Evolutionary conservation across 2,329 filamentous ascomycete species (phyloP).

Genomic region (Cordyceps cicadae): DNA sequence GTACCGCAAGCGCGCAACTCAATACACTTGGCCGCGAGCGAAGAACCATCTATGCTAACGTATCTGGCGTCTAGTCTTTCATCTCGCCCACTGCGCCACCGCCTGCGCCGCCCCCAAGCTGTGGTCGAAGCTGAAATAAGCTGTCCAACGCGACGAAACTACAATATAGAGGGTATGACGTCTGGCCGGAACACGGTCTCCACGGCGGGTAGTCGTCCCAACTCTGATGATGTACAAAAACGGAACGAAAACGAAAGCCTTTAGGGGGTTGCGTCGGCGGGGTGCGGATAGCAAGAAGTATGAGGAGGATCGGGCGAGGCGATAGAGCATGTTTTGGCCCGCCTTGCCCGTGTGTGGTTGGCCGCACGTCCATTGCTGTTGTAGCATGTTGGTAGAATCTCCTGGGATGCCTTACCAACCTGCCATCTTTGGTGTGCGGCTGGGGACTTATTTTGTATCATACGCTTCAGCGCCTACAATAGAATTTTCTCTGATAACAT

Average conservation of each 20-base stretch:
- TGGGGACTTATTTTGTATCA: constrained; percentile 11
- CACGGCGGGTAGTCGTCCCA: not conserved
- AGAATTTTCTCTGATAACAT: constrained; percentile 11
- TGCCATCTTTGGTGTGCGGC: constrained; percentile 1
- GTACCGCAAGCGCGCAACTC: not conserved
- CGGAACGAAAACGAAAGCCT: not conserved
- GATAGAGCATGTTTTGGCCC: not conserved
- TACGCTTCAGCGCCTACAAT: constrained; percentile 14
- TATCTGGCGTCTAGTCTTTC: constrained; percentile 66
- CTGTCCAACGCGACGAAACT: not conserved
- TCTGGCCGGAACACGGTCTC: not conserved
- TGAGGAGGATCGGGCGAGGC: not conserved
- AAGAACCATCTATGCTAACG: not conserved
- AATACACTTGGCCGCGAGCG: not conserved
- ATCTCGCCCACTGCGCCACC: constrained; percentile 91
- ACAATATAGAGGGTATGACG: not conserved
- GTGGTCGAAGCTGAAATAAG: constrained; percentile 86
- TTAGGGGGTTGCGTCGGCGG: not conserved
- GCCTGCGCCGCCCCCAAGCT: constrained; percentile 94
- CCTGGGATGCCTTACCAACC: not conserved
- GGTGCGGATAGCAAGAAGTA: not conserved
- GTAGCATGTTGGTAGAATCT: not conserved
- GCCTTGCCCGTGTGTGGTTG: not conserved
- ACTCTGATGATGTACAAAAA: constrained; percentile 8
- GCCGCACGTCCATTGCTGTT: constrained; percentile 5